Conservation (phyloP, 306 rosid species). For the Macrotyloma uniflorum region DNA sequence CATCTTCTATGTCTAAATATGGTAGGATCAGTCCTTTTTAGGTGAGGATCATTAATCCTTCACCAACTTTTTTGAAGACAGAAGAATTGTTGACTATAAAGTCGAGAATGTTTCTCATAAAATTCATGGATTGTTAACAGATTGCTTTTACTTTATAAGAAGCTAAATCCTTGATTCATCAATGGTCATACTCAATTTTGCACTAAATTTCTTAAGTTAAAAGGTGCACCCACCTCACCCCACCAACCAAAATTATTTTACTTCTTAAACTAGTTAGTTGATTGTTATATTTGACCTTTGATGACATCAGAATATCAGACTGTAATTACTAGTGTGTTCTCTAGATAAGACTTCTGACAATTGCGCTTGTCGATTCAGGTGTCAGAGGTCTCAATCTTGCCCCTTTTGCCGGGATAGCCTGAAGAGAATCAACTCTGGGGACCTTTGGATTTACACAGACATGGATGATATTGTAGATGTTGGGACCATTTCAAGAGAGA, state of each 20-base stretch:
- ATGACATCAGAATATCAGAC: background rate
- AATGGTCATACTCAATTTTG: background rate
- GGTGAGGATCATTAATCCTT: constrained; percentile 16
- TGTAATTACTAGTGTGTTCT: background rate
- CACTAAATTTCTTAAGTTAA: background rate
- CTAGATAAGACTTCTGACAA: constrained; percentile 19
- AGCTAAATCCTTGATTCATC: constrained; percentile 28
- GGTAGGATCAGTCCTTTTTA: background rate
- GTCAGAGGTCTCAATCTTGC: constrained; percentile 74
- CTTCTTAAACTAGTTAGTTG: constrained; percentile 13
- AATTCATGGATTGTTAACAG: background rate
- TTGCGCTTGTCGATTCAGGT: constrained; percentile 54
- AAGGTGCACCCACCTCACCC: background rate
- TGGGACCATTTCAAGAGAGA: constrained; percentile 63
- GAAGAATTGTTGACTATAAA: constrained; percentile 13
- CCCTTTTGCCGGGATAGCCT: constrained; percentile 93
- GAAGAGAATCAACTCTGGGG: constrained; percentile 70
- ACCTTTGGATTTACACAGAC: constrained; percentile 87
- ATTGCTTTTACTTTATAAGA: constrained; percentile 36
- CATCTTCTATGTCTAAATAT: background rate
- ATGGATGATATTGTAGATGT: constrained; percentile 60
- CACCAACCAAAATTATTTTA: background rate
- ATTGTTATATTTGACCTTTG: constrained; percentile 8
- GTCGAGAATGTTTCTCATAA: background rate
- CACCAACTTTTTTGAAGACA: background rate